Conservation (phyloP, 1,284 basidiomycete species). For the Sparassis latifolia region DNA sequence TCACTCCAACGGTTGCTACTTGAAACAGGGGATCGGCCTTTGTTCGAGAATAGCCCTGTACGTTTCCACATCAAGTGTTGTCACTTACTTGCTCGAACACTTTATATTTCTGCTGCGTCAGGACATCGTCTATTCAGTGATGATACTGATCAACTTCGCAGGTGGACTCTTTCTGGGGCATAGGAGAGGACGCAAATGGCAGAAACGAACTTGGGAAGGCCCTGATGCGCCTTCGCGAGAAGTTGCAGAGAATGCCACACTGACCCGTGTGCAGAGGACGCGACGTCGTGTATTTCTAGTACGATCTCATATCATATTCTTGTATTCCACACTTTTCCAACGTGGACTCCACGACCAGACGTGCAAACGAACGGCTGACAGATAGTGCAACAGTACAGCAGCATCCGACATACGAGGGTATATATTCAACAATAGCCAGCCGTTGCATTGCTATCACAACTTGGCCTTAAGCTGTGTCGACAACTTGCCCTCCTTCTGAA, state of each 20-base stretch:
- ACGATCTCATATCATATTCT: too few relatives aligned
- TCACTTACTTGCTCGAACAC: neutral
- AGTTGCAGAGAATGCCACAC: neutral
- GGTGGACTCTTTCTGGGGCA: conserved; percentile 60
- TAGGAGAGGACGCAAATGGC: conserved; percentile 51
- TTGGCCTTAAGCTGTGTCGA: neutral
- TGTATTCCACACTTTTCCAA: too few relatives aligned
- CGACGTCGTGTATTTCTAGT: too few relatives aligned
- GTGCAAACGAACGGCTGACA: too few relatives aligned
- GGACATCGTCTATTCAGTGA: neutral
- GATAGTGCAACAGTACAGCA: too few relatives aligned
- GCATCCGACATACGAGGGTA: too few relatives aligned
- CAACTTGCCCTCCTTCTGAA: neutral
- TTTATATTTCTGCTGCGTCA: neutral
- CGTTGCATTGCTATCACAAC: neutral
- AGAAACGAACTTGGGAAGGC: conserved; percentile 70
- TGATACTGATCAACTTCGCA: neutral
- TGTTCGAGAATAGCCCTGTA: conserved; percentile 23
- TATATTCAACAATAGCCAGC: too few relatives aligned
- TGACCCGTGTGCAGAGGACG: neutral
- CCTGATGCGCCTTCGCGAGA: conserved; percentile 45
- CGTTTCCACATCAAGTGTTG: neutral
- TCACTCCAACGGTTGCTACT: conserved; percentile 17
- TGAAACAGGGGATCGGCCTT: conserved; percentile 17
- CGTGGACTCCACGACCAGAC: too few relatives aligned